phyloP scores from a whole-genome alignment of 352 stramenopile species.

The Blastocystis sp. region DNA sequence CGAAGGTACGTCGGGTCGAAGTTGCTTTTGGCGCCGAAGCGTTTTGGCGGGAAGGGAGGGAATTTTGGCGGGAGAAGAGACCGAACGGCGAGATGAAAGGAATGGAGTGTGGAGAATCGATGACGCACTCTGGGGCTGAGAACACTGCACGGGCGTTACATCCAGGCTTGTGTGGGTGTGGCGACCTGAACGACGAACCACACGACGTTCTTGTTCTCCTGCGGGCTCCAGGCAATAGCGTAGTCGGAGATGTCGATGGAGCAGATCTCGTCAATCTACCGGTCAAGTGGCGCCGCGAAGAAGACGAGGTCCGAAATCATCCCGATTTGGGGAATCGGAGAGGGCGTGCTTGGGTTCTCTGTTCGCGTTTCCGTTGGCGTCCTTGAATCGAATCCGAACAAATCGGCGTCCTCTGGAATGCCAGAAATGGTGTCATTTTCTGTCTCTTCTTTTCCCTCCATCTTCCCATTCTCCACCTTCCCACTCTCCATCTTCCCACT shows the following conservation, averaged over 20 bases:
- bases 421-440: not conserved
- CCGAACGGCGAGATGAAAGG: not conserved
- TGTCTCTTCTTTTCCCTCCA: too few species aligned
- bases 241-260: slow-evolving; percentile 16
- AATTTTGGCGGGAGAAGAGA: not conserved
- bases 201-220: slow-evolving; percentile 28
- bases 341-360: not conserved
- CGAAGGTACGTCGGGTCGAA: slow-evolving; percentile 34
- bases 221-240: not conserved
- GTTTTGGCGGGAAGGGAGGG: slow-evolving; percentile 48
- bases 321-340: not conserved
- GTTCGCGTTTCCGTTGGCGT: not conserved
- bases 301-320: slow-evolving; percentile 15
- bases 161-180: slow-evolving; percentile 1
- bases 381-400: not conserved
- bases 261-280: slow-evolving; percentile 5
- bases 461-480: too few species aligned
- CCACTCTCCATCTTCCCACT: too few species aligned
- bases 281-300: not conserved
- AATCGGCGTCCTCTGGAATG: not conserved
- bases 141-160: not conserved
- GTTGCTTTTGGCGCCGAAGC: slow-evolving; percentile 27
- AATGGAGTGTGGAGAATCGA: slow-evolving; percentile 36
- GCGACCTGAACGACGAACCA: slow-evolving; percentile 30
- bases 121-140: slow-evolving; percentile 22